Evolutionary conservation across 768 basidiomycete species (phyloP), one percentile per base, ranked within the genome.

Genomic region (Suillus hirtellus): DNA sequence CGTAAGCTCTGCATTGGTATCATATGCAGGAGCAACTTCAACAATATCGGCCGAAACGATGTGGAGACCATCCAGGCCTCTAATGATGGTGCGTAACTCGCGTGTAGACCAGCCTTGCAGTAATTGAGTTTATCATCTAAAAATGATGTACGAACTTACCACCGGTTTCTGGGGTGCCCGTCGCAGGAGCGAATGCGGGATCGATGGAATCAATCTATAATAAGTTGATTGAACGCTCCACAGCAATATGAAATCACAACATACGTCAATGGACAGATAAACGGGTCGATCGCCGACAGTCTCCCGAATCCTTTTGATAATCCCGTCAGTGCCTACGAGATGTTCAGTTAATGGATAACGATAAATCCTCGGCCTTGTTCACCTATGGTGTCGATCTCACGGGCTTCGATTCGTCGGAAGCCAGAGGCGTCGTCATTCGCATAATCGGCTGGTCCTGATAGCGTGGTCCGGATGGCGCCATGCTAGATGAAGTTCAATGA

Each of bases 1-100:
- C 4, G 86, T 87, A 60, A 85, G 77, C 68, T 87, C 86, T 15
- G 85, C 86, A 63, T 85, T 86, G 10, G 80, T 82, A 64, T 92
- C 91, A 70, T 93, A 92, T 7, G 91, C 89, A 17, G 92, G 92
- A 1, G 90, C 88, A 27, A 93, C 92, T 71, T 94, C 92, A 53
- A 94, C 92, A 50, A 94, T 85, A 71, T 94, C 92, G 10, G 88
- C 89, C 43, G 87, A 90, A 53, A 93, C 89, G 65, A 94, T 87
- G 64, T 85, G 79, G 59, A 93, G 79, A 15, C 91, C 90, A 60
- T 88, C 87, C 15, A 94, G 75, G 21, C 92, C 91, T 55, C 91
- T 80, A 63, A 93, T 75, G 69, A 93, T 90, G 8, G 87, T 86
- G 56, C 89, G 86, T 59, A 93, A 77, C 74, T 94, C 92, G 63